Evolutionary conservation across 2,329 filamentous ascomycete species (phyloP).

Genomic region (Cladosporium oxysporum): DNA sequence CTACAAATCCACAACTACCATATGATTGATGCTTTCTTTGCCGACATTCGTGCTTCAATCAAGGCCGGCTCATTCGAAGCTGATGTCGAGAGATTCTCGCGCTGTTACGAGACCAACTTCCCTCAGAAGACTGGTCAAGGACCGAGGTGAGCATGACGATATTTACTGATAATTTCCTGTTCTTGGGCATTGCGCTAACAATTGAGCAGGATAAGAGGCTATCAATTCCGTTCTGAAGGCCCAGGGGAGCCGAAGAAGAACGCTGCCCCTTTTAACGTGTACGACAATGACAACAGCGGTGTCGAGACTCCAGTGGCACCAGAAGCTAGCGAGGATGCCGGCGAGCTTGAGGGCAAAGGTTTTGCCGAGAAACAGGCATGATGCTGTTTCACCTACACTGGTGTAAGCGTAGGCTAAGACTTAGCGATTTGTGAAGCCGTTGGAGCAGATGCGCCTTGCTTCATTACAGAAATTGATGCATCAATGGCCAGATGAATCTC

Average conservation of each 20-base stretch:
- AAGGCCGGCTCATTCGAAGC: constrained; percentile 54
- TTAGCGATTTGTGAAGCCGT: background rate
- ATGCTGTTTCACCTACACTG: background rate
- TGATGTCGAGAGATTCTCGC: constrained; percentile 62
- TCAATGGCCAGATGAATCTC: background rate
- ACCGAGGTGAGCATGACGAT: constrained; percentile 57
- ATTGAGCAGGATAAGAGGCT: constrained; percentile 64
- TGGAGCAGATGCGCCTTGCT: background rate
- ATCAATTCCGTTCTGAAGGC: constrained; percentile 74
- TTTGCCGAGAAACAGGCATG: constrained; percentile 33
- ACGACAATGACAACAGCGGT: constrained; percentile 56
- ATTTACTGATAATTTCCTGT: background rate
- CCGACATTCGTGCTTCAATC: constrained; percentile 66
- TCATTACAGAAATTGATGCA: background rate
- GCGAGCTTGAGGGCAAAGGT: constrained; percentile 51
- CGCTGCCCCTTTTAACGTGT: constrained; percentile 68
- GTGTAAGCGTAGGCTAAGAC: background rate
- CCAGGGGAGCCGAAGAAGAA: constrained; percentile 64
- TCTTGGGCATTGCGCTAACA: background rate
- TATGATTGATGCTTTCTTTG: constrained; percentile 72
- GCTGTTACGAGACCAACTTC: constrained; percentile 67
- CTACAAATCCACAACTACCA: constrained; percentile 90
- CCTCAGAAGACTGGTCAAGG: constrained; percentile 75
- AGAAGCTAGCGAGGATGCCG: constrained; percentile 50
- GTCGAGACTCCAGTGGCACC: constrained; percentile 51